A percentile compares a stretch with the other conserved stretches of the same genome.
phyloP scores from a whole-genome alignment of 345 rosid genomes.

The Linum lewisii region DNA sequence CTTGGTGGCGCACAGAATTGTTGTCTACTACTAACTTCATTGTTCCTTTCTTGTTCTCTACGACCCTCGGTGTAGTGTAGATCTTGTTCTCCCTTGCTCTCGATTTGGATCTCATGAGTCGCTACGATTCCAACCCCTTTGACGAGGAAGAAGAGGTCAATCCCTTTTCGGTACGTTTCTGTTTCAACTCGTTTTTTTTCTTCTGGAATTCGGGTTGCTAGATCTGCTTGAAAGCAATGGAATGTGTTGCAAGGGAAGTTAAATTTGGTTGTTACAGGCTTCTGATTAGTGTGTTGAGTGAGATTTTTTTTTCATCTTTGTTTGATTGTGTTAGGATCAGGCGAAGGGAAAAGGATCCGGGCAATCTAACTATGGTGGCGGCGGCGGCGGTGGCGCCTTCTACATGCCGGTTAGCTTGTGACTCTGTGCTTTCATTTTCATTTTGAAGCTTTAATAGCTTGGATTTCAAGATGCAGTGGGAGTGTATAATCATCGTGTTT shows the following conservation, averaged over 20 bases:
- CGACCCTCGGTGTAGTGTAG: too few relatives aligned
- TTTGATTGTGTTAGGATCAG: slow-evolving; percentile 31
- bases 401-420: slow-evolving; percentile 34
- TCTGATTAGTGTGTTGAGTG: background rate
- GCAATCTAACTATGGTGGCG: slow-evolving; percentile 32
- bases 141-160: slow-evolving; percentile 4
- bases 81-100: background rate
- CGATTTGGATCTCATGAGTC: background rate
- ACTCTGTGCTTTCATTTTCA: background rate
- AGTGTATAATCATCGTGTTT: background rate
- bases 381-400: slow-evolving; percentile 38
- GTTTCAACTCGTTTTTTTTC: background rate
- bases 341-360: slow-evolving; percentile 30
- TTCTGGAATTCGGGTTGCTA: background rate
- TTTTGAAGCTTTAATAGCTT: too few relatives aligned
- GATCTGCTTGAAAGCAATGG: background rate
- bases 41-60: too few relatives aligned
- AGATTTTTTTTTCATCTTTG: background rate
- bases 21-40: too few relatives aligned
- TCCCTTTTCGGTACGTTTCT: background rate
- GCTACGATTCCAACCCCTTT: slow-evolving; percentile 2
- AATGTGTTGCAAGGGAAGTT: too few relatives aligned
- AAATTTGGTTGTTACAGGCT: too few relatives aligned
- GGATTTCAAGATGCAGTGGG: background rate
- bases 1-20: too few relatives aligned